A percentile compares a stretch with the other conserved stretches of the same genome.
phyloP scores from a whole-genome alignment of 2,329 filamentous ascomycete species.

The Cryphonectria japonica region DNA sequence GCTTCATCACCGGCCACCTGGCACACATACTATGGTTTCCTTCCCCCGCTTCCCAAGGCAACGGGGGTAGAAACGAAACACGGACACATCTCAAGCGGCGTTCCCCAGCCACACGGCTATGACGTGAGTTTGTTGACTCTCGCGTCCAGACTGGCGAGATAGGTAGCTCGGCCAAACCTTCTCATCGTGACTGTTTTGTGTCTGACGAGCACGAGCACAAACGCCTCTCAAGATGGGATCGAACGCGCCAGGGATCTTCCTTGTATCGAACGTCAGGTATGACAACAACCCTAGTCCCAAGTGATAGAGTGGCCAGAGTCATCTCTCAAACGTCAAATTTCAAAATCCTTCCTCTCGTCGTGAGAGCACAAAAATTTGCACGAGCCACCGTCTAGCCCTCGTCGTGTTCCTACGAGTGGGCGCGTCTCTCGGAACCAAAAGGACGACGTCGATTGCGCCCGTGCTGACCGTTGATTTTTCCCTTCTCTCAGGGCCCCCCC shows the following conservation, averaged over 20 bases:
- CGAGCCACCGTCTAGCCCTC: background rate
- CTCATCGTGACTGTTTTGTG: background rate
- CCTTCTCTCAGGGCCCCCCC: background rate
- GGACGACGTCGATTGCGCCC: background rate
- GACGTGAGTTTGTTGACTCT: constrained; percentile 22
- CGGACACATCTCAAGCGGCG: constrained; percentile 19
- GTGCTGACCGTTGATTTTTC: background rate
- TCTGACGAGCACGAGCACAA: constrained; percentile 11
- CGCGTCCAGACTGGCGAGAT: background rate
- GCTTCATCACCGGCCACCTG: constrained; percentile 10
- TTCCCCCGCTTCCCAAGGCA: background rate
- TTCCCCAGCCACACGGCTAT: constrained; percentile 7
- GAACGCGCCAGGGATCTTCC: constrained; percentile 1
- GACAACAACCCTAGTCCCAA: background rate
- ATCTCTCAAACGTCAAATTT: background rate
- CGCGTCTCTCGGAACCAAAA: background rate
- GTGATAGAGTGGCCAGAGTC: background rate
- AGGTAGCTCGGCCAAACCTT: background rate
- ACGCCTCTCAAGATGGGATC: constrained; percentile 19
- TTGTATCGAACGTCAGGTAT: background rate
- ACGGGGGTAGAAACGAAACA: constrained; percentile 23
- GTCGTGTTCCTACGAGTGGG: background rate
- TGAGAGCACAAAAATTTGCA: background rate
- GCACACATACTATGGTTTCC: background rate
- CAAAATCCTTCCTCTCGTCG: background rate